These are phyloP conservation scores for Sarocladium strictum DNA, from an alignment of 2,329 filamentous ascomycete species.

Conservation along the genomic window DNA sequence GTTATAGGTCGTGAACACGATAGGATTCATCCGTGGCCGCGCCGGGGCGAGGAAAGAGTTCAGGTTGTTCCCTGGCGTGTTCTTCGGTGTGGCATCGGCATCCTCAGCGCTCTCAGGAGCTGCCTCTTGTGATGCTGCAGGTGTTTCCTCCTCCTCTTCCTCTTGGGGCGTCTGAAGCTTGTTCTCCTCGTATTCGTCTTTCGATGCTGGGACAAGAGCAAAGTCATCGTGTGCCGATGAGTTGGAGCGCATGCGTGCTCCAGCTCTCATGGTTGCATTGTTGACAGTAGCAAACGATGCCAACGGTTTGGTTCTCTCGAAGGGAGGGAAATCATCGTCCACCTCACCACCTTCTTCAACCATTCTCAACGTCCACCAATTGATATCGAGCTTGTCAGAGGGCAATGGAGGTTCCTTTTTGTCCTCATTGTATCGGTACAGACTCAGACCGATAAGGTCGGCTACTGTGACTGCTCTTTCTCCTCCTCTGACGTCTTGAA, in stretches of 20 bases:
- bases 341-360: slow-evolving; percentile 80
- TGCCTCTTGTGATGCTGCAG: not conserved
- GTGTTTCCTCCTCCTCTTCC: slow-evolving; percentile 40
- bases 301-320: slow-evolving; percentile 69
- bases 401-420: slow-evolving; percentile 63
- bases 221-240: slow-evolving; percentile 80
- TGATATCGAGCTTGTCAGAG: slow-evolving; percentile 65
- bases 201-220: slow-evolving; percentile 66
- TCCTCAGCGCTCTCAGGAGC: slow-evolving; percentile 25
- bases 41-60: slow-evolving; percentile 22
- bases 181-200: slow-evolving; percentile 63
- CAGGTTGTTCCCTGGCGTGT: slow-evolving; percentile 22
- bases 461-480: slow-evolving; percentile 64
- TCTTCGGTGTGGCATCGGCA: slow-evolving; percentile 21
- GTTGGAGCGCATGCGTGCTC: slow-evolving; percentile 55
- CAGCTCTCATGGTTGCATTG: slow-evolving; percentile 66
- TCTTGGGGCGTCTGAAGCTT: slow-evolving; percentile 62
- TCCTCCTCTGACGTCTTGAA: slow-evolving; percentile 59
- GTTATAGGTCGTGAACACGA: slow-evolving; percentile 55
- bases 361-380: slow-evolving; percentile 78
- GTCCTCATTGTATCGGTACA: slow-evolving; percentile 75
- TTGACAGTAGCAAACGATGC: slow-evolving; percentile 77
- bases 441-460: slow-evolving; percentile 73
- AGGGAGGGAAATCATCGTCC: slow-evolving; percentile 76
- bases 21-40: slow-evolving; percentile 48